Evolutionary conservation across 2,329 filamentous ascomycete genomes (phyloP), one percentile per base, ranked within the genome.

Genomic region (Pleomassaria siparia): DNA sequence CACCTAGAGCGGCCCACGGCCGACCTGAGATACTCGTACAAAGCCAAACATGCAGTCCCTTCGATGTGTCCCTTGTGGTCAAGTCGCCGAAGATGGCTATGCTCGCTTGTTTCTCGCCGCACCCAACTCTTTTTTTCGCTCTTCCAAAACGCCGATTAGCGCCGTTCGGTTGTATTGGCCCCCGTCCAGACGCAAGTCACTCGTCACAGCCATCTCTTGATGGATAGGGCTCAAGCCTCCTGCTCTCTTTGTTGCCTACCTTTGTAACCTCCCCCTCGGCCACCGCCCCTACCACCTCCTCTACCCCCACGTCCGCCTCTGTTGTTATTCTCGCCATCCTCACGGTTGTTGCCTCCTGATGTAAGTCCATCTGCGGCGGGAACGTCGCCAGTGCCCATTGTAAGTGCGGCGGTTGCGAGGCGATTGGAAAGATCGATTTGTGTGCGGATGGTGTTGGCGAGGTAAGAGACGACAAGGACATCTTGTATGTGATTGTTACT

Each of bases 401-500:
- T 79, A 37, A 79, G 71, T 2, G 76, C 74, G 8, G 77, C 77
- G 9, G 76, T 94, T 44, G 92, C 92, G 67, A 99, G 80, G 56
- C 92, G 85, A 81, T 97, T 95, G 57, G 91, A 95, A 50, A 99
- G 85, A 69, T 97, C 94, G 78, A 99, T 96, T 79, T 99, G 94
- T 61, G 92, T 97, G 74, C 92, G 90, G 76, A 97, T 96, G 59
- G 91, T 96, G 81, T 97, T 99, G 72, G 94, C 91, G 57, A 99
- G 83, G 79, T 99, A 99, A 60, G 91, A 95, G 64, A 99, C 91
- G 73, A 97, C 91, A 59, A 99, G 85, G 52, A 99, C 91, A 73
- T 99, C 94, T 79, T 99, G 94, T 74, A 99, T 91, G 78, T 99
- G 94, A 80, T 95, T 96, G 84, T 99, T 99, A 84, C 81, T 84